Conservation (phyloP, 202 grass and related monocot genomes). For the Panicum hallii region DNA sequence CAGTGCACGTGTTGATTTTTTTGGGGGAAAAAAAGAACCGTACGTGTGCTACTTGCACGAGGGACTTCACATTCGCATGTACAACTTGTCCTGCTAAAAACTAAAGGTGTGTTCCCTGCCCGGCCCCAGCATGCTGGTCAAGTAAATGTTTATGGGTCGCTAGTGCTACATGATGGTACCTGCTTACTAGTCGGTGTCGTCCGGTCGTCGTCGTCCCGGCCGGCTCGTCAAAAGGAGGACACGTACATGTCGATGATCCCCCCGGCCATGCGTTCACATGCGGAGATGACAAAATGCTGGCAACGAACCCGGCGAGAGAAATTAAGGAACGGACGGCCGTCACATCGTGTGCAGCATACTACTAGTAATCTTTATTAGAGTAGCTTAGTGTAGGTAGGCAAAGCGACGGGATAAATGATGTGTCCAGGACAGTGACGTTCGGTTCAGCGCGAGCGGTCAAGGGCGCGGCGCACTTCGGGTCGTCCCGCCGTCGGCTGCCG, state of each 20-base stretch:
- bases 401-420: neutral
- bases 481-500: neutral
- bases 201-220: neutral
- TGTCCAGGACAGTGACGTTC: neutral
- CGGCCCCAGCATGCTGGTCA: constrained; percentile 8
- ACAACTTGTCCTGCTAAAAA: neutral
- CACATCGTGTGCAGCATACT: neutral
- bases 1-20: neutral
- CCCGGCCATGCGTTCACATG: constrained; percentile 44
- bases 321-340: neutral
- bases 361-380: neutral
- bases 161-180: neutral
- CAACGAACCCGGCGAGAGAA: neutral
- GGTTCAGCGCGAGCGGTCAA: constrained; percentile 1
- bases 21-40: too few relatives aligned
- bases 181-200: neutral
- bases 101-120: neutral
- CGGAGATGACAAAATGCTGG: neutral
- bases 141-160: neutral
- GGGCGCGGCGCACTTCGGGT: neutral
- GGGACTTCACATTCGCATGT: neutral
- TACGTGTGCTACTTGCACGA: neutral
- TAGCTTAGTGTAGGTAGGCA: neutral
- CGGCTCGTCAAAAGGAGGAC: neutral
- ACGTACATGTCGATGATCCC: neutral